phyloP scores from a whole-genome alignment of 495 filamentous ascomycete genomes.

The Saxophila tyrrhenica region DNA sequence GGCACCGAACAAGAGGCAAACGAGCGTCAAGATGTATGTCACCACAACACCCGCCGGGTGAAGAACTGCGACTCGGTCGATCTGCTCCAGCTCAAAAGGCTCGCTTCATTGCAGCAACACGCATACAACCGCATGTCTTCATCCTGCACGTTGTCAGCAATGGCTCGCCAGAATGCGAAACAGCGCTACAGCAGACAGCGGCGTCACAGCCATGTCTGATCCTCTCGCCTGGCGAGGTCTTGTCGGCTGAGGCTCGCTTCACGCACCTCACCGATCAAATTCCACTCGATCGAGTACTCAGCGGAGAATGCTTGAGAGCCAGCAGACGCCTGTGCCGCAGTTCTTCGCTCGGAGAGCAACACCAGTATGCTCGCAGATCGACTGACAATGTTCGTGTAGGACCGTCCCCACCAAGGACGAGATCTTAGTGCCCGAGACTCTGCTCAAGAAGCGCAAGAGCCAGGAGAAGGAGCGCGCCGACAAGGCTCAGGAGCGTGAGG shows the following conservation, averaged over 20 bases:
- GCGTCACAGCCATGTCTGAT: not conserved
- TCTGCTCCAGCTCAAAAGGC: slow-evolving; percentile 16
- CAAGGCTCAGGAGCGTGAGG: slow-evolving; percentile 61
- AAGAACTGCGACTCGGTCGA: slow-evolving; percentile 20
- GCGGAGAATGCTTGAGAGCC: slow-evolving; percentile 65
- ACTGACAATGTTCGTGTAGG: slow-evolving; percentile 65
- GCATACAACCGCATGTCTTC: slow-evolving; percentile 33
- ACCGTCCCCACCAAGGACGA: slow-evolving; percentile 80
- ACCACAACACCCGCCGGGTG: slow-evolving; percentile 10
- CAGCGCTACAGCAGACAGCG: not conserved
- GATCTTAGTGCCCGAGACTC: slow-evolving; percentile 91
- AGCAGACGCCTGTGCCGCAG: slow-evolving; percentile 57
- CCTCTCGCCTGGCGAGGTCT: slow-evolving; percentile 44
- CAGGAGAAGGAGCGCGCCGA: slow-evolving; percentile 96
- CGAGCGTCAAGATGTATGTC: slow-evolving; percentile 22
- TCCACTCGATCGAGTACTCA: slow-evolving; percentile 20
- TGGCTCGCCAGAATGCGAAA: slow-evolving; percentile 44
- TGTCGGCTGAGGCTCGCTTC: slow-evolving; percentile 58
- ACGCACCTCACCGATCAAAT: slow-evolving; percentile 49
- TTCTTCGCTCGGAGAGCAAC: slow-evolving; percentile 67
- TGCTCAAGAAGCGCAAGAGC: slow-evolving; percentile 99
- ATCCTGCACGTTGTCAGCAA: slow-evolving; percentile 33
- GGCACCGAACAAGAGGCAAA: slow-evolving; percentile 9
- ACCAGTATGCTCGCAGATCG: slow-evolving; percentile 50
- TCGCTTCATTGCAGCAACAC: slow-evolving; percentile 23